A percentile compares a stretch with the other conserved stretches of the same genome.
Evolutionary conservation across 768 basidiomycete genomes (phyloP).

Genomic region (Macrolepiota dolichaula): DNA sequence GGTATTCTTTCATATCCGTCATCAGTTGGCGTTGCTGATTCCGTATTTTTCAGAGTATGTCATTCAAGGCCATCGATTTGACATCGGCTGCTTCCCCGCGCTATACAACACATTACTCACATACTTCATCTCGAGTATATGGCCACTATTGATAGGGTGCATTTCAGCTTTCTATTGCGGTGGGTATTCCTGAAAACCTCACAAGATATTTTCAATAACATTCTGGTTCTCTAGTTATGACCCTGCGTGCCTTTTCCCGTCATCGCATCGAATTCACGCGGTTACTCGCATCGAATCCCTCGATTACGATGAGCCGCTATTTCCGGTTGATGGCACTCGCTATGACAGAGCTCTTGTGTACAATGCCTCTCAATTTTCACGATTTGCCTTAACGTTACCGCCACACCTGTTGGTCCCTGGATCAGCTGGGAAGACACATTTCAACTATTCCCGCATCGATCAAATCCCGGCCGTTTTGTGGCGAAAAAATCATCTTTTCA

Average conservation of each 20-base stretch:
- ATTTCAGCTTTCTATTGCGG: conserved; percentile 30
- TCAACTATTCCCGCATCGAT: conserved; percentile 39
- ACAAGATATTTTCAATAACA: too few species aligned
- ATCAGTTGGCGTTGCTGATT: too few species aligned
- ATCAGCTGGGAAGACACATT: conserved; percentile 50
- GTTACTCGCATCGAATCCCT: too few species aligned
- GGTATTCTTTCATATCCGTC: too few species aligned
- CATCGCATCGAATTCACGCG: too few species aligned
- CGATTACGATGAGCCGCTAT: conserved; percentile 43
- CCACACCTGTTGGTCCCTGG: conserved; percentile 38
- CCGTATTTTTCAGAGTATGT: conserved; percentile 52
- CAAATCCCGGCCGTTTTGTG: conserved; percentile 40
- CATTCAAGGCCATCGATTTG: conserved; percentile 55
- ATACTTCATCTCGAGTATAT: conserved; percentile 40
- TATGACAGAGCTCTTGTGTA: conserved; percentile 40
- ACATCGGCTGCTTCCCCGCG: conserved; percentile 48
- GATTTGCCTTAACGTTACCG: conserved; percentile 31
- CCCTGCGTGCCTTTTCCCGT: too few species aligned
- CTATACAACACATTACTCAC: conserved; percentile 43
- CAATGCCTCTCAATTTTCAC: conserved; percentile 40
- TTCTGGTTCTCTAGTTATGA: too few species aligned
- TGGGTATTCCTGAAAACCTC: too few species aligned
- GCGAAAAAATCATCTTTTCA: conserved; percentile 22
- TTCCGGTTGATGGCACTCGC: conserved; percentile 59
- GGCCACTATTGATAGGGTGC: conserved; percentile 37